phyloP scores from a whole-genome alignment of 352 stramenopile genomes.

The Phytophthora cryptogea region DNA sequence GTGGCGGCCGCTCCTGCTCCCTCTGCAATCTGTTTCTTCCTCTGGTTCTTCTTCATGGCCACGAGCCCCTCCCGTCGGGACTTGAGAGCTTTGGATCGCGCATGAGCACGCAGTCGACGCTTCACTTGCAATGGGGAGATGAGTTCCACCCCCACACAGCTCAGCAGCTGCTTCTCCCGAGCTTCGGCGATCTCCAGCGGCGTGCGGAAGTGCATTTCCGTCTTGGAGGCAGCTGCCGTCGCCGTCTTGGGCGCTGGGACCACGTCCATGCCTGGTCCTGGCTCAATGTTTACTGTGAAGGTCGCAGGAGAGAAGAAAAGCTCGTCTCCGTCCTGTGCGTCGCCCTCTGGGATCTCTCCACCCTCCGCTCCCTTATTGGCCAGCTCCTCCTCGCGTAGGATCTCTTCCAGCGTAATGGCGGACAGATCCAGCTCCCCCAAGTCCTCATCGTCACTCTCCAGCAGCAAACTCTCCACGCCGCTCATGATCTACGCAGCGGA shows the following conservation, averaged over 20 bases:
- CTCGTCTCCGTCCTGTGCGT: conserved; percentile 45
- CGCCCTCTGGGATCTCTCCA: conserved; percentile 7
- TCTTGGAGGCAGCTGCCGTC: conserved; percentile 15
- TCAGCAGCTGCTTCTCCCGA: conserved; percentile 80
- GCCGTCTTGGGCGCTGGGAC: conserved; percentile 22
- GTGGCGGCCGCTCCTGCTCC: conserved; percentile 14
- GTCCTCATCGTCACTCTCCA: conserved; percentile 76
- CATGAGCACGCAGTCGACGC: conserved; percentile 66
- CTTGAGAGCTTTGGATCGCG: conserved; percentile 58
- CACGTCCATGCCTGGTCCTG: conserved; percentile 74
- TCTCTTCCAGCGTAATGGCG: conserved; percentile 73
- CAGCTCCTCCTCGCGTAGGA: conserved; percentile 71
- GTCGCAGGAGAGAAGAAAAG: conserved; percentile 78
- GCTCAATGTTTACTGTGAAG: conserved; percentile 64
- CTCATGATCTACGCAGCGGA: conserved; percentile 34
- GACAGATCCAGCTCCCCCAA: conserved; percentile 67
- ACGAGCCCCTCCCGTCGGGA: conserved; percentile 38
- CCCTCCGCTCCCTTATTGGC: conserved; percentile 36
- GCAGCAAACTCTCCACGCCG: conserved; percentile 57
- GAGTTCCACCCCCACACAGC: conserved; percentile 80
- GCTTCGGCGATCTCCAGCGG: conserved; percentile 81
- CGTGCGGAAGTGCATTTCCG: conserved; percentile 49
- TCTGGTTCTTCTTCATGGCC: conserved; percentile 42
- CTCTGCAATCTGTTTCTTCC: conserved; percentile 60
- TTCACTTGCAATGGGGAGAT: conserved; percentile 86